Base-by-base conservation (phyloP, 2,329 filamentous ascomycete genomes). In the Metarhizium anisopliae region DNA sequence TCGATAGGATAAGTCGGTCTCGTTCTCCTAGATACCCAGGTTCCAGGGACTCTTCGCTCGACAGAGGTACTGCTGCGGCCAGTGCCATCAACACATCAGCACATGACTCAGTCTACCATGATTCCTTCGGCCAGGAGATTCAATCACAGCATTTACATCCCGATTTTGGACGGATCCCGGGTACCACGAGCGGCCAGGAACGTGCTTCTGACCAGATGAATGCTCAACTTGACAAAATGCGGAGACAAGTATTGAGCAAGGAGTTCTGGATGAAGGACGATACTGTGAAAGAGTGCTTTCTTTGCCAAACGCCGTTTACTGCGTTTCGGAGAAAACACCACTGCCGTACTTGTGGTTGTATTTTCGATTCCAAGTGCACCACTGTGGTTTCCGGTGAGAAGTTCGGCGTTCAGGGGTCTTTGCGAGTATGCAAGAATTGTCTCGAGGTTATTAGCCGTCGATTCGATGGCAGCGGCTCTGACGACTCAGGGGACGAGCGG, bases 261-360 rank as follows among this genome's bases (percentile, higher is more conserved):
- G 92, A 97, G 63, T 97, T 96, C 64, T 97, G 93, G 94, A 99
- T 99, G 94, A 89, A 91, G 58, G 94, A 99, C 67, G 94, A 97
- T 66, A 96, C 95, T 59, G 95, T 93, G 58, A 97, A 95, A 68
- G 93, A 96, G 64, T 99, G 94, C 66, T 99, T 96, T 68, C 83
- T 90, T 49, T 99, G 94, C 65, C 90, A 90, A 49, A 87, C 90
- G 57, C 82, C 89, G 2, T 99, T 99, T 66, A 91, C 90, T 0
- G 94, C 93, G 1, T 97, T 97, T 67, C 83, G 94, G 57, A 84
- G 94, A 61, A 99, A 99, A 67, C 94, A 99, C 69, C 94, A 99
- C 70, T 99, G 94, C 69, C 85, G 95, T 59, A 89, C 85, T 0
- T 99, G 94, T 67, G 94, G 94, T n/a, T 95, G 95, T 66, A 99